Evolutionary conservation across 345 rosid species (phyloP), one percentile per base, ranked within the genome.

Genomic region (Moricandia arvensis): DNA sequence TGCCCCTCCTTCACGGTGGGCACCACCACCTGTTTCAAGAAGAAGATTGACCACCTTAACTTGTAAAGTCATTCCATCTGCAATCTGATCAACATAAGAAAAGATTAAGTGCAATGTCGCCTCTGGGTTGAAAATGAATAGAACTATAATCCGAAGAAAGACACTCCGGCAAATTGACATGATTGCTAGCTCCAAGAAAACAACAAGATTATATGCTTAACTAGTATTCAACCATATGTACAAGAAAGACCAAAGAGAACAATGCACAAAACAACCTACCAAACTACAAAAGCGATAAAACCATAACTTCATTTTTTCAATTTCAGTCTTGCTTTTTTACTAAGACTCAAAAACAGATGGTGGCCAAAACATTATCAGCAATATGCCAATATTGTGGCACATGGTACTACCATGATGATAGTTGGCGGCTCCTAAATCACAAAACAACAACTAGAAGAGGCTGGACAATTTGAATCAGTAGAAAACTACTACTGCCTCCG

Each of bases 61-160:
- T 82, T 88, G 91, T 81, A 95, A 59, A 29, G 97, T 90, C 99
- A 95, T 92, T 78, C 99, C 99, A 86, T 95, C 97, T 78, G 99
- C 97, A 82, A 95, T 89, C 99, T 95, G 89, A 83, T 64, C 72
- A 73, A 49, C 16, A 71, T 57, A 57, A 43, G 13, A 26, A 41
- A 69, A 15, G 0, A 49, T 49, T 59, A 55, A 33, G 27, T 27
- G 26, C 57, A 49, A 24, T 1, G 8, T 33, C n/a, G 30, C 63
- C 55, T 58, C 18, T 33, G 18, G 1, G 30, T 33, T 7, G 18
- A 61, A 77, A 43, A 66, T 65, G 24, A 65, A 33, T 7, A 66
- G 21, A 71, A 45, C n/a, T 66, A 59, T 13, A 45, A 45, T n/a
- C 35, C 4, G 0, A 45, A 27, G 37, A 51, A 69, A 43, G 27